Evolutionary conservation across 306 rosid genomes (phyloP), one percentile per base, ranked within the genome.

Genomic region (Trichosanthes truncata): DNA sequence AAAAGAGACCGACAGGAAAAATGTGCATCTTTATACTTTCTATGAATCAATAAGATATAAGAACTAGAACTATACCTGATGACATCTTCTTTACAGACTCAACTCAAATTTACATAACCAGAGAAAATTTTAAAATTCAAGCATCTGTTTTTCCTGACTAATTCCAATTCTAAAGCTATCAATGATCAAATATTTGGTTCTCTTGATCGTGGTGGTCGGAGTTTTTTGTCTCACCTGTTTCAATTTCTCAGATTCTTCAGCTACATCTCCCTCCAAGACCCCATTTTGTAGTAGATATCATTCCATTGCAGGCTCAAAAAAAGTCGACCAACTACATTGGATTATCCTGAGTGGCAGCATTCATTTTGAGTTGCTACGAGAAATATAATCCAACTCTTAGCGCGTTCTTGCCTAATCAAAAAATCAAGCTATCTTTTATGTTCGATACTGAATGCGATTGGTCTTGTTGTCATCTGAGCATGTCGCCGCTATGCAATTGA

Each of bases 401-500:
- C 6, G 20, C 10, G 1, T 43, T 45, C 45, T 71, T 5, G 36
- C 76, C 56, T 10, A 3, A 21, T 45, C 6, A 6, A 57, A 57
- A 57, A 57, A 23, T 57, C 63, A 57, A 23, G 17, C 40, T 23
- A 8, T 43, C 36, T 45, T 36, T 10, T 4, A 10, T 40, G 52
- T 45, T 72, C 45, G 40, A 21, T 46, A 7, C 9, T 45, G 57
- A 23, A 72, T 13, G 57, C 13, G 61, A 51, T 51, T 55, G 52
- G 36, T 52, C 74, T 59, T 67, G 80, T 80, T 41, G 81, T 88
- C 89, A 95, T 93, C 97, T 89, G 86, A 90, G 98, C 96, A 92
- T 92, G 90, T 92, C 97, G 75, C 87, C 87, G 67, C 61, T 41
- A 6, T 26, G 88, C 82, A 92, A 85, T 84, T 84, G 80, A 62